Evolutionary conservation across 208 protist species (phyloP).

Genomic region (Angomonas ambiguus): DNA sequence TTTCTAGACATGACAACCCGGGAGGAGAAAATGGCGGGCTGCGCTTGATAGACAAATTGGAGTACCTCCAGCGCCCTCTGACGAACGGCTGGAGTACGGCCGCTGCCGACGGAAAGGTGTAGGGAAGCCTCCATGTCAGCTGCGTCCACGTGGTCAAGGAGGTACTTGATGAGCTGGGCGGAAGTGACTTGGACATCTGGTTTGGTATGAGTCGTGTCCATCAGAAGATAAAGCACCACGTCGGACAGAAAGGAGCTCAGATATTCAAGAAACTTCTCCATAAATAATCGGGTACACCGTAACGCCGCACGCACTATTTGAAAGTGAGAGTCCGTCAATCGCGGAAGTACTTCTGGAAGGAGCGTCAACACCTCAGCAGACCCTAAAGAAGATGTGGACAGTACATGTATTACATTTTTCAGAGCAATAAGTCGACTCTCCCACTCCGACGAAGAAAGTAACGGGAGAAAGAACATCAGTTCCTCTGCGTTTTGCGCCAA

Average conservation of each 20-base stretch:
- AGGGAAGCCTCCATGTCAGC: slow-evolving; percentile 10
- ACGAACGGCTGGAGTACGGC: slow-evolving; percentile 20
- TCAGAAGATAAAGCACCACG: neutral
- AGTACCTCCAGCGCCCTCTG: slow-evolving; percentile 27
- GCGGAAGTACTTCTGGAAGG: slow-evolving; percentile 11
- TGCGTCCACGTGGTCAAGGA: neutral
- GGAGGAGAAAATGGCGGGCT: neutral
- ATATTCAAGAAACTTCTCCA: neutral
- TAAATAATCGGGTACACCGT: slow-evolving; percentile 13
- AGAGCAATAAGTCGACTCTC: neutral
- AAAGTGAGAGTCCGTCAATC: slow-evolving; percentile 50
- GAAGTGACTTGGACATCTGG: neutral
- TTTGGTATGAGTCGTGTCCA: neutral
- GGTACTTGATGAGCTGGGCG: neutral
- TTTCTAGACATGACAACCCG: neutral
- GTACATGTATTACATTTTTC: neutral
- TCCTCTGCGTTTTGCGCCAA: neutral
- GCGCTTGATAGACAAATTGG: slow-evolving; percentile 21
- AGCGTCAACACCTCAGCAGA: neutral
- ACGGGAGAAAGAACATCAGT: neutral
- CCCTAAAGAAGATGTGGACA: neutral
- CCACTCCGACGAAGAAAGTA: neutral
- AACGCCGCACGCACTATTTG: slow-evolving; percentile 39
- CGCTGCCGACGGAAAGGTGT: slow-evolving; percentile 12
- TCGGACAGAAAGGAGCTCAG: neutral